A percentile compares a stretch with the other conserved stretches of the same genome.
phyloP scores from a whole-genome alignment of 352 stramenopile genomes.

The Phytophthora rubi region DNA sequence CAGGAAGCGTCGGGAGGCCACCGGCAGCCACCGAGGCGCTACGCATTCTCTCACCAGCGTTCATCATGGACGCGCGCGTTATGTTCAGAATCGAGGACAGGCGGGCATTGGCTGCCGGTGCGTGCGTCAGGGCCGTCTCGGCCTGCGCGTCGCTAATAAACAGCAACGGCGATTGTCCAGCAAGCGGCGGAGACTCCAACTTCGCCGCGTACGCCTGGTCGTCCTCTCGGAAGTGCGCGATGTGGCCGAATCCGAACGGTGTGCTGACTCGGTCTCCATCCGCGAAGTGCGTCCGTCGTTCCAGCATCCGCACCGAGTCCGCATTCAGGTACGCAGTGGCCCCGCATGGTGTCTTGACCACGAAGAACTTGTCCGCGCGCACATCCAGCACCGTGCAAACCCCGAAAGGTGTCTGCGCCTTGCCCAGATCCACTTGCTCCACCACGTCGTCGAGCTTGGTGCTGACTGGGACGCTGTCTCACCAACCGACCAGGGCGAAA shows the following conservation, averaged over 20 bases:
- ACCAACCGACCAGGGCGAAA: constrained; percentile 20
- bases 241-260: constrained; percentile 53
- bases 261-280: constrained; percentile 62
- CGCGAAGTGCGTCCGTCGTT: constrained; percentile 56
- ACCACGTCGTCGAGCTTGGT: constrained; percentile 29
- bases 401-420: constrained; percentile 59
- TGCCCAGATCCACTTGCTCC: constrained; percentile 40
- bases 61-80: constrained; percentile 75
- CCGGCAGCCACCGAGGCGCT: constrained; percentile 64
- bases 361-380: constrained; percentile 60
- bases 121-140: constrained; percentile 48
- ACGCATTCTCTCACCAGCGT: constrained; percentile 60
- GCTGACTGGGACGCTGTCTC: constrained; percentile 31
- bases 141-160: constrained; percentile 58
- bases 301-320: constrained; percentile 55
- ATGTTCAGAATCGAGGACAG: constrained; percentile 80
- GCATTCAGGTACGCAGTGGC: constrained; percentile 59
- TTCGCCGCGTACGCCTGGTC: constrained; percentile 66
- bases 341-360: constrained; percentile 55
- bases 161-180: constrained; percentile 40
- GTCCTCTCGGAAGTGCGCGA: constrained; percentile 57
- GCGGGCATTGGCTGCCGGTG: constrained; percentile 46
- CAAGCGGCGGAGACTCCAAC: constrained; percentile 41
- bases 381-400: constrained; percentile 56
- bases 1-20: constrained; percentile 51